A percentile compares a stretch with the other conserved stretches of the same genome.
phyloP scores from a whole-genome alignment of 768 basidiomycete species.

The Mycena albidolilacea region DNA sequence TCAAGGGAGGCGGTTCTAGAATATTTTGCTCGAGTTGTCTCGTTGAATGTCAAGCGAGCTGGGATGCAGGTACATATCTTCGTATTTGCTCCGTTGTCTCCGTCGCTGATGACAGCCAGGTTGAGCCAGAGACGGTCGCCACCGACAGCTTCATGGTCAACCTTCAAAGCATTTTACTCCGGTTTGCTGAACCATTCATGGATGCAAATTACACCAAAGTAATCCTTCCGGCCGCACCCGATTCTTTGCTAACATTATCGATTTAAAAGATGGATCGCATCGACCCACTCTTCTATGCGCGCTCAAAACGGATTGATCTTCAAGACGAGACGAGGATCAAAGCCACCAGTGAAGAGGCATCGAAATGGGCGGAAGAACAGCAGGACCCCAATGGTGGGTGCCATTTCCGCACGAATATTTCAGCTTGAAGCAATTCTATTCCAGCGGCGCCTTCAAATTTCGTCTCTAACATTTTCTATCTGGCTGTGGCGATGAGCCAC shows the following conservation, averaged over 20 bases:
- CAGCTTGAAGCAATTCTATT: not conserved
- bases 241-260: constrained; percentile 12
- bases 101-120: constrained; percentile 55
- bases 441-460: constrained; percentile 86
- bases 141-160: constrained; percentile 96
- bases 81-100: not conserved
- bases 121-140: constrained; percentile 88
- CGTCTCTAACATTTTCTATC: constrained; percentile 95
- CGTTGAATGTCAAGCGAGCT: constrained; percentile 86
- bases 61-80: constrained; percentile 82
- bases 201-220: constrained; percentile 93
- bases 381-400: constrained; percentile 59
- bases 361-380: constrained; percentile 75
- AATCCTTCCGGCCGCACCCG: not conserved
- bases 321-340: constrained; percentile 95
- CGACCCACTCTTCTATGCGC: constrained; percentile 85
- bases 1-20: constrained; percentile 86
- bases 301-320: constrained; percentile 79
- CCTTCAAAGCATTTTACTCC: constrained; percentile 83
- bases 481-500: constrained; percentile 89
- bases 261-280: constrained; percentile 86
- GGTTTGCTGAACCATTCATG: constrained; percentile 95
- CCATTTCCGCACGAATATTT: not conserved
- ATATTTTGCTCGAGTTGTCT: constrained; percentile 83
- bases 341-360: constrained; percentile 90